Evolutionary conservation across 768 basidiomycete genomes (phyloP).

Genomic region (Megacollybia marginata): DNA sequence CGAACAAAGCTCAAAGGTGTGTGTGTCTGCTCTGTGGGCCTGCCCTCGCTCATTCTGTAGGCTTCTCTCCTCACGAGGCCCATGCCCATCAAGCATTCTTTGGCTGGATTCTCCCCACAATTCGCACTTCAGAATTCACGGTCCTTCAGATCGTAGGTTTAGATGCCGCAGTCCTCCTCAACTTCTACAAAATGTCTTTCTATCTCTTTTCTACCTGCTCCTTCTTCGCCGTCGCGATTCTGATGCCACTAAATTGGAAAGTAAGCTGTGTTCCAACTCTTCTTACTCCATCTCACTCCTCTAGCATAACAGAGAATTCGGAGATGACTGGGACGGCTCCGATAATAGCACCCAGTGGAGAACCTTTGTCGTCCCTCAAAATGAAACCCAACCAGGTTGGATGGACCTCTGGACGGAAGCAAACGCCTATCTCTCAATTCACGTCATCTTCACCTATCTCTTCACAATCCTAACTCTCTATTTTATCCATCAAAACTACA

Average conservation of each 20-base stretch:
- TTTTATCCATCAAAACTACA: conserved; percentile 85
- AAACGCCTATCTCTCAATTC: conserved; percentile 80
- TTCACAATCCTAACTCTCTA: conserved; percentile 84
- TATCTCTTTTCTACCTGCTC: conserved; percentile 86
- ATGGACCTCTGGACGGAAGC: conserved; percentile 87
- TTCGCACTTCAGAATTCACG: conserved; percentile 85
- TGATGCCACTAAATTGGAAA: conserved; percentile 94
- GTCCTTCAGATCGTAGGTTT: conserved; percentile 94
- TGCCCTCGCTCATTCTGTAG: conserved; percentile 29
- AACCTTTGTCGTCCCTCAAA: conserved; percentile 15
- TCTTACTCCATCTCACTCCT: conserved; percentile 1
- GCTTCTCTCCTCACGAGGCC: conserved; percentile 90
- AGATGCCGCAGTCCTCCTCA: conserved; percentile 92
- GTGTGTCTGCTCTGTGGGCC: conserved; percentile 14
- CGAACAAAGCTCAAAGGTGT: conserved; percentile 90
- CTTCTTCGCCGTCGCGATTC: conserved; percentile 68
- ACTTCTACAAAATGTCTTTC: conserved; percentile 94
- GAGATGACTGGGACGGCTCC: conserved; percentile 42
- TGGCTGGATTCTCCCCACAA: conserved; percentile 94
- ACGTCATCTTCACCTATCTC: conserved; percentile 89
- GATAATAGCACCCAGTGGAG: conserved; percentile 11
- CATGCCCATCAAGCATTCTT: conserved; percentile 84
- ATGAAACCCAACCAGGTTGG: conserved; percentile 43
- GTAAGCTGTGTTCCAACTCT: conserved; percentile 37
- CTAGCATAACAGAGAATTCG: conserved; percentile 68